A percentile compares a stretch with the other conserved stretches of the same genome.
phyloP scores from a whole-genome alignment of 2,329 filamentous ascomycete species.

The Colletotrichum noveboracense region DNA sequence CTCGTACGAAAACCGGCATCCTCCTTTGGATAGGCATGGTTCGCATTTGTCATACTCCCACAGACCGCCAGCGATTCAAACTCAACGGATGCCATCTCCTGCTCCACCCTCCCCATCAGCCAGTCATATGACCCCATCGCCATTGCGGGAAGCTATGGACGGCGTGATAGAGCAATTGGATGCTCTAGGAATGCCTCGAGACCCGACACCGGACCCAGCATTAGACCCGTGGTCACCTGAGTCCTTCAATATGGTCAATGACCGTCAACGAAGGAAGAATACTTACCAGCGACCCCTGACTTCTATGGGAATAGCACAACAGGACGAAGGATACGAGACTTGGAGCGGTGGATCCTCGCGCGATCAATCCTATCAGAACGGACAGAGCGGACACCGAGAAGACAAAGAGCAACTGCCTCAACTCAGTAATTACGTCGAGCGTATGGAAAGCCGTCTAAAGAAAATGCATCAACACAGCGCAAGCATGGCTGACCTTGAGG shows the following conservation, averaged over 20 bases:
- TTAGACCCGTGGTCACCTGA: slow-evolving; percentile 90
- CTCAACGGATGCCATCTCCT: slow-evolving; percentile 66
- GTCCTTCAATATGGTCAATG: slow-evolving; percentile 69
- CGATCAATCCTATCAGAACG: slow-evolving; percentile 45
- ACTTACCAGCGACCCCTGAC: slow-evolving; percentile 66
- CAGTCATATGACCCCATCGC: slow-evolving; percentile 82
- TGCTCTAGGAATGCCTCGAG: slow-evolving; percentile 74
- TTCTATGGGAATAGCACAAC: slow-evolving; percentile 71
- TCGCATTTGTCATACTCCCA: slow-evolving; percentile 41
- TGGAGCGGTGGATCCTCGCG: slow-evolving; percentile 61
- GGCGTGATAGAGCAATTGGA: slow-evolving; percentile 96
- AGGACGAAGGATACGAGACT: slow-evolving; percentile 67
- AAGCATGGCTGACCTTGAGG: slow-evolving; percentile 48
- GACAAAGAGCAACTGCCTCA: slow-evolving; percentile 69
- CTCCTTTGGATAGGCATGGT: slow-evolving; percentile 38
- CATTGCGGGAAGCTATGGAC: slow-evolving; percentile 93
- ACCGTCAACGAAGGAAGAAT: slow-evolving; percentile 40
- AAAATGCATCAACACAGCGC: slow-evolving; percentile 70
- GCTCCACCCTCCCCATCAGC: slow-evolving; percentile 70
- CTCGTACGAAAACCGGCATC: slow-evolving; percentile 32
- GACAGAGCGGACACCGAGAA: slow-evolving; percentile 41
- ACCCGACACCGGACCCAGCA: slow-evolving; percentile 59
- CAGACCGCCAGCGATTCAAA: slow-evolving; percentile 50
- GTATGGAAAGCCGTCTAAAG: slow-evolving; percentile 85
- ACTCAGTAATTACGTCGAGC: slow-evolving; percentile 84